A percentile compares a stretch with the other conserved stretches of the same genome.
phyloP scores from a whole-genome alignment of 2,329 filamentous ascomycete genomes.

The Neocatenulostroma microsporum region DNA sequence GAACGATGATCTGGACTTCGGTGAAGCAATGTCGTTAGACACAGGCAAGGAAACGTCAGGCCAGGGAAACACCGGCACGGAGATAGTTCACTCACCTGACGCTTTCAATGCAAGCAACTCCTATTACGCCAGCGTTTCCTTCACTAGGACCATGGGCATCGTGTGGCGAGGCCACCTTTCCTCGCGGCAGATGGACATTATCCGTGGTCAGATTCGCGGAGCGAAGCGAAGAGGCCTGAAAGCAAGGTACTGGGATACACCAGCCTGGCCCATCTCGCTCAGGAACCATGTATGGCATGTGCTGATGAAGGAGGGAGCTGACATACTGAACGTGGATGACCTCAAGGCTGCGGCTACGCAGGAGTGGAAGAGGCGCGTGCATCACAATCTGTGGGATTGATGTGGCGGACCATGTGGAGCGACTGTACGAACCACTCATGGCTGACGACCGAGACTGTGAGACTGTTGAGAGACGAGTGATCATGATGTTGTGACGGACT shows the following conservation, averaged over 20 bases:
- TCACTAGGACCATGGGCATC: constrained; percentile 45
- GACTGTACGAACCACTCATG: no score
- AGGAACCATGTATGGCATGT: constrained; percentile 50
- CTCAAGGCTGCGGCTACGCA: constrained; percentile 40
- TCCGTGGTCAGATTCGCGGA: constrained; percentile 46
- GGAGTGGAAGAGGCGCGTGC: constrained; percentile 36
- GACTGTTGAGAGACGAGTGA: no score
- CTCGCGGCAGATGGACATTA: constrained; percentile 35
- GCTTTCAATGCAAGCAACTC: constrained; percentile 51
- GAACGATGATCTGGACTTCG: constrained; percentile 11
- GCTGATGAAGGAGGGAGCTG: constrained; percentile 47
- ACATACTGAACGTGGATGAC: constrained; percentile 53
- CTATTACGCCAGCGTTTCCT: constrained; percentile 58
- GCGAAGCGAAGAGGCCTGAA: constrained; percentile 48
- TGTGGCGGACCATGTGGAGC: no score
- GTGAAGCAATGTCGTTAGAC: constrained; percentile 10
- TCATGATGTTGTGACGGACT: no score
- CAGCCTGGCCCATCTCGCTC: constrained; percentile 47
- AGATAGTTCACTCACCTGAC: constrained; percentile 29
- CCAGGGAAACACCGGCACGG: constrained; percentile 37
- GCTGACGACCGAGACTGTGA: no score
- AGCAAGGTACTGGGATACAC: constrained; percentile 50
- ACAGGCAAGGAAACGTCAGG: constrained; percentile 19
- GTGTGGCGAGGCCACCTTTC: constrained; percentile 42
- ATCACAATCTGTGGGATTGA: constrained; percentile 9